Evolutionary conservation across 2,329 filamentous ascomycete genomes (phyloP), one percentile per base, ranked within the genome.

Genomic region (Colletotrichum orbiculare): DNA sequence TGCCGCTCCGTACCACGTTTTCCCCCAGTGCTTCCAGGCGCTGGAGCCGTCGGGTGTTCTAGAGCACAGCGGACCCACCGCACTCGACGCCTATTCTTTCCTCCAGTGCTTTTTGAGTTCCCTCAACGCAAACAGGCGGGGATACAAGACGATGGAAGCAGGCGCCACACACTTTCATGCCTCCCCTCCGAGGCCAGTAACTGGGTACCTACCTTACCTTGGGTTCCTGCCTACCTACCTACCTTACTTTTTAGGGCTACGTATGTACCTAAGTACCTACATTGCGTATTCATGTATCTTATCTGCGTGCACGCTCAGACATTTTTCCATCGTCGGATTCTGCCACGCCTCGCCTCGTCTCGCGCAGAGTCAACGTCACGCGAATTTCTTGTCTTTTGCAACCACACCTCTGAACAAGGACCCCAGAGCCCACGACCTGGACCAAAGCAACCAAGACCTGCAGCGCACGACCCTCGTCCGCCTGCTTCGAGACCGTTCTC

Each of bases 391-490:
- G 11, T 33, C 56, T 37, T 59, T 41, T 64, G 39, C 61, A 64
- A 45, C 50, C 61, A 61, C 61, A 64, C 61, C 49, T 48, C 25
- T 25, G 25, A 8, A 11, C 45, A 34, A 15, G 12, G 13, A 13
- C 10, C 3, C 56, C 47, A 15, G 43, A n/a, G 15, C 8, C 38
- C 42, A 17, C 43, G 25, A 25, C 25, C 25, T 25, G 25, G 25
- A 25, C 38, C n/a, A 6, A 35, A 34, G n/a, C 2, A 17, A 34
- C 47, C 39, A 52, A 52, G 48, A 54, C 52, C 58, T 55, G 61
- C 45, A 64, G 39, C 45, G 39, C 61, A 61, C 61, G 49, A 48
- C n/a, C 52, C 49, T 43, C 39, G 25, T 38, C 35, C 13, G 50
- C 12, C 50, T 25, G 4, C 25, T 25, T 25, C 25, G 25, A 25